A percentile compares a stretch with the other conserved stretches of the same genome.
phyloP scores from a whole-genome alignment of 1,284 basidiomycete species.

The Heterobasidion irregulare region DNA sequence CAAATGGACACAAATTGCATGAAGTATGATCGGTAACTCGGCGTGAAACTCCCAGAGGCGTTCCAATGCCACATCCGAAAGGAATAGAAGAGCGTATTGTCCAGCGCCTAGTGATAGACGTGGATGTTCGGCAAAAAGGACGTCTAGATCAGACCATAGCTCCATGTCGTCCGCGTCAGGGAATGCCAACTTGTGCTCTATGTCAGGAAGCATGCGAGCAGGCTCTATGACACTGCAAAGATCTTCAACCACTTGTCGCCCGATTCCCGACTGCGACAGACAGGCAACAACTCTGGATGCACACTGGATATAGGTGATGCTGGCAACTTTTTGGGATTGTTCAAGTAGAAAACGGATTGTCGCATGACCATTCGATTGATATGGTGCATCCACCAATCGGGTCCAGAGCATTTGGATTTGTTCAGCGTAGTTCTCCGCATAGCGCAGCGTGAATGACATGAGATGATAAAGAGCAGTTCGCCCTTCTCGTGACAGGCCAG shows the following conservation, averaged over 20 bases:
- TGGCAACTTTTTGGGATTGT: conserved; percentile 81
- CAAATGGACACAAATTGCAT: conserved; percentile 77
- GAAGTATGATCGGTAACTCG: conserved; percentile 71
- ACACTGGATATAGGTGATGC: conserved; percentile 69
- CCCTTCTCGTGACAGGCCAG: conserved; percentile 51
- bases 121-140: conserved; percentile 67
- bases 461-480: conserved; percentile 74
- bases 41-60: conserved; percentile 68
- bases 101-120: conserved; percentile 66
- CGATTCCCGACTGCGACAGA: conserved; percentile 73
- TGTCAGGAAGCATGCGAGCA: conserved; percentile 69
- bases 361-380: conserved; percentile 72
- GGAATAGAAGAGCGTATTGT: conserved; percentile 83
- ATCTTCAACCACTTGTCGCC: conserved; percentile 73
- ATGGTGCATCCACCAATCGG: conserved; percentile 62
- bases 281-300: conserved; percentile 82
- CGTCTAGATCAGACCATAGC: conserved; percentile 66
- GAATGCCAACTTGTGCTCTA: conserved; percentile 62
- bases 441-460: conserved; percentile 77
- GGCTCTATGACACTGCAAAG: conserved; percentile 83
- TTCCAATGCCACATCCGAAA: conserved; percentile 77
- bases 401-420: conserved; percentile 82
- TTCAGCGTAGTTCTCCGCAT: conserved; percentile 70
- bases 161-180: conserved; percentile 67
- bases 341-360: conserved; percentile 82